A percentile compares a stretch with the other conserved stretches of the same genome.
These are phyloP conservation scores for Royoungia palumana DNA, from an alignment of 768 basidiomycete genomes.

Conservation along the genomic window DNA sequence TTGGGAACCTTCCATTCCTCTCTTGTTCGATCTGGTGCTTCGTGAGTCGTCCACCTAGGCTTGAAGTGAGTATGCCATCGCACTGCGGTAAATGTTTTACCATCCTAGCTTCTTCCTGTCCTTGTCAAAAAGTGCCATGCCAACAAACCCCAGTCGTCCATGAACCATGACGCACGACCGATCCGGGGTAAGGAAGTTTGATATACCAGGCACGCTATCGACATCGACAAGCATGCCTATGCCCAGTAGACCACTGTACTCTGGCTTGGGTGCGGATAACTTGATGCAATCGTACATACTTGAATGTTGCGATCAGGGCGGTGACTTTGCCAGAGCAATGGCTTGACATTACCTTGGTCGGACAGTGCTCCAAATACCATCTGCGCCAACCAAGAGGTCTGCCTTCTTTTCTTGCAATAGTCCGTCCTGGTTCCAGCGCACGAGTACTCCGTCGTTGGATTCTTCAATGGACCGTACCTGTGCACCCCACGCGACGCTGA, in stretches of 20 bases:
- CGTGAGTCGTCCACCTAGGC: constrained; percentile 29
- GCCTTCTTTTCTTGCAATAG: constrained; percentile 20
- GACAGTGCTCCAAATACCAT: constrained; percentile 31
- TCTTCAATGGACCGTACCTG: constrained; percentile 25
- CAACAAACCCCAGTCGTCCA: constrained; percentile 25
- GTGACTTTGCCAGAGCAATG: background rate
- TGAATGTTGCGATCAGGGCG: constrained; percentile 1
- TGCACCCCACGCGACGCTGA: constrained; percentile 23
- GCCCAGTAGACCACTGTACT: constrained; percentile 29
- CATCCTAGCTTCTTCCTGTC: constrained; percentile 22
- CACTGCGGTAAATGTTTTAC: constrained; percentile 7
- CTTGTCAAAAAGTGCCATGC: constrained; percentile 27
- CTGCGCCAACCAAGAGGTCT: constrained; percentile 32
- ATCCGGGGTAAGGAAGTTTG: constrained; percentile 16
- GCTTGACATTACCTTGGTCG: constrained; percentile 17
- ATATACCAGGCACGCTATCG: constrained; percentile 22
- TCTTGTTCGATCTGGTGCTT: constrained; percentile 23
- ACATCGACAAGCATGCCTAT: constrained; percentile 19
- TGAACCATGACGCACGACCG: constrained; percentile 30
- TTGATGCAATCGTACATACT: constrained; percentile 25
- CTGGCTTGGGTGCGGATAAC: constrained; percentile 17
- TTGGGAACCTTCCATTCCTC: constrained; percentile 30
- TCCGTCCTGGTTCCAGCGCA: constrained; percentile 25
- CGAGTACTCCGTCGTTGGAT: constrained; percentile 21
- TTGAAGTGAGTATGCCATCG: background rate